A percentile compares a stretch with the other conserved stretches of the same genome.
Evolutionary conservation across 1,284 basidiomycete species (phyloP).

Genomic region (Ganoderma sinense): DNA sequence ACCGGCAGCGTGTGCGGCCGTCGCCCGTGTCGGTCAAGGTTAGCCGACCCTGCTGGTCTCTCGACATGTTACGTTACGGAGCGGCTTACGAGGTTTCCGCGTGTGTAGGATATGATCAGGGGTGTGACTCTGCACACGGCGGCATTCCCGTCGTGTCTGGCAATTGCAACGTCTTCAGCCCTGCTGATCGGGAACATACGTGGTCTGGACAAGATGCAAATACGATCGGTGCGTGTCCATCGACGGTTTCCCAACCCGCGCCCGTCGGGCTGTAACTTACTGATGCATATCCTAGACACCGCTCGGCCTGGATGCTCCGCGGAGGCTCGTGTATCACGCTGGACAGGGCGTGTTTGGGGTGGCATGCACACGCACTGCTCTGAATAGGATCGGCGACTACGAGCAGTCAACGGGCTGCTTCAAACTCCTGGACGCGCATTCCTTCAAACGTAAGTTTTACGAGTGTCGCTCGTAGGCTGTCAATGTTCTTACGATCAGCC

Average conservation of each 20-base stretch:
- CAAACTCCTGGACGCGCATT: constrained; percentile 70
- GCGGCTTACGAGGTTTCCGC: background rate
- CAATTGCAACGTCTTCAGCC: constrained; percentile 63
- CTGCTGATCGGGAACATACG: constrained; percentile 71
- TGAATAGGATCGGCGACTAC: constrained; percentile 61
- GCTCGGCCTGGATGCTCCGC: constrained; percentile 73
- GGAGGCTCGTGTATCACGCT: constrained; percentile 66
- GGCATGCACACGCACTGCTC: constrained; percentile 59
- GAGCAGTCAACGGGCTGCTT: constrained; percentile 63
- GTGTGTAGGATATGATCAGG: constrained; percentile 65
- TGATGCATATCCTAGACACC: constrained; percentile 54
- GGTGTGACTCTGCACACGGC: constrained; percentile 59
- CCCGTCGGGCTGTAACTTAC: background rate
- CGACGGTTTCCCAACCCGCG: background rate
- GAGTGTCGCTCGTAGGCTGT: background rate
- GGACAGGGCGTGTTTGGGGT: constrained; percentile 68
- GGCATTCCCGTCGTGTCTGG: constrained; percentile 58
- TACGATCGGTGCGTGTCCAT: constrained; percentile 68
- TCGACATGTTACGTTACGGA: background rate
- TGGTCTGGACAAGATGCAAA: constrained; percentile 84
- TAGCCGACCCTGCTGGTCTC: constrained; percentile 25
- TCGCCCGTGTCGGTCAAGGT: constrained; percentile 84
- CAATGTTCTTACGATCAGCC: constrained; percentile 34
- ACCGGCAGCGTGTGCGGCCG: constrained; percentile 68
- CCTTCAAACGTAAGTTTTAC: constrained; percentile 68